These are phyloP conservation scores for Herpotrichia juniperi DNA, from an alignment of 2,329 filamentous ascomycete genomes.

Conservation along the genomic window DNA sequence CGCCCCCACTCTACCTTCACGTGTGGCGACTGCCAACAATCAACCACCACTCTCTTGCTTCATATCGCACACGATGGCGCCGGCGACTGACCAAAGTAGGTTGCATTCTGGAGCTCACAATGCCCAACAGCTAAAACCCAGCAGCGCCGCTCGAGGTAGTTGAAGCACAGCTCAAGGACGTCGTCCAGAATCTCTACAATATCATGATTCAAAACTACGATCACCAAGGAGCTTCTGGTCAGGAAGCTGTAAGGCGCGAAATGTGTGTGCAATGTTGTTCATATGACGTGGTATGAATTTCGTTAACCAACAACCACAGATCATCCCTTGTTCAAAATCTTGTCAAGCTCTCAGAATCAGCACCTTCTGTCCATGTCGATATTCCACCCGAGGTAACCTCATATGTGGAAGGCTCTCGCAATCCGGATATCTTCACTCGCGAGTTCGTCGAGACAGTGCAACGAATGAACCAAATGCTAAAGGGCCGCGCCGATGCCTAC, in stretches of 20 bases:
- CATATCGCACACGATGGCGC: constrained; percentile 3
- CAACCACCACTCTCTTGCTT: background rate
- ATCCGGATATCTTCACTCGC: constrained; percentile 70
- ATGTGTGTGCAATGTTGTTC: constrained; percentile 50
- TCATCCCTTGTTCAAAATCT: constrained; percentile 61
- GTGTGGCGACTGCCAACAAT: background rate
- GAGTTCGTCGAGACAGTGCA: constrained; percentile 70
- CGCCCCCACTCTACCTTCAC: background rate
- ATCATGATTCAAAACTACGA: constrained; percentile 64
- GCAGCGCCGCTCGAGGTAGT: constrained; percentile 27
- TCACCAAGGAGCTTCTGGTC: constrained; percentile 63
- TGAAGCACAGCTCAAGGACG: constrained; percentile 62
- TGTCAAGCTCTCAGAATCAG: constrained; percentile 56
- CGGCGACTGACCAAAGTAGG: background rate
- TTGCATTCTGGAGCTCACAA: background rate
- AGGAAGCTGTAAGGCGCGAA: constrained; percentile 63
- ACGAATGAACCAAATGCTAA: constrained; percentile 66
- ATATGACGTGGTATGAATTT: background rate
- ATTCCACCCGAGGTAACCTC: constrained; percentile 67
- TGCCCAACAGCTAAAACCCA: constrained; percentile 24
- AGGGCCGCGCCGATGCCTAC: constrained; percentile 66
- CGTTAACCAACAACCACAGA: constrained; percentile 26
- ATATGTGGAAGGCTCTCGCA: constrained; percentile 67
- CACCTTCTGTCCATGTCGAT: constrained; percentile 57
- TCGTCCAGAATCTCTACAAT: constrained; percentile 68